Conservation (phyloP, 805 yeast species). For the Pichia deserticola region DNA sequence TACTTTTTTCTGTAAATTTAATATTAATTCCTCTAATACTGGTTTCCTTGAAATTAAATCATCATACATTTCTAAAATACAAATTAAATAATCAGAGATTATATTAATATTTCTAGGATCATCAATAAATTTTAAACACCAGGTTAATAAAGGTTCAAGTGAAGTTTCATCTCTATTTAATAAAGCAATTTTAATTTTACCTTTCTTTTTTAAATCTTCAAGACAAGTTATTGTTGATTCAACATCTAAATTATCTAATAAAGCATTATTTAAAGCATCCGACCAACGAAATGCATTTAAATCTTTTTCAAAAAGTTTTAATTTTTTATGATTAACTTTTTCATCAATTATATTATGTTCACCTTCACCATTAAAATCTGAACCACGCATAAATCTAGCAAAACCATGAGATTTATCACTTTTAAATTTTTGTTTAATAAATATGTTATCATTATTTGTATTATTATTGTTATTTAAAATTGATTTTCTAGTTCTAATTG, state of each 20-base stretch:
- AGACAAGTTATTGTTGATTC: conserved; percentile 78
- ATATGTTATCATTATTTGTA: no score
- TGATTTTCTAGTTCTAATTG: conserved; percentile 75
- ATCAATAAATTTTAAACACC: conserved; percentile 71
- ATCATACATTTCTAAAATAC: conserved; percentile 69
- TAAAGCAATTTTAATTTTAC: conserved; percentile 78
- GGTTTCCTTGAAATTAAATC: conserved; percentile 66
- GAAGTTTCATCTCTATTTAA: conserved; percentile 73
- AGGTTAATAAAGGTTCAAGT: conserved; percentile 76
- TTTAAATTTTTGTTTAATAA: conserved; percentile 17
- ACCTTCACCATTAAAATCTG: conserved; percentile 84
- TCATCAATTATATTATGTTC: conserved; percentile 69
- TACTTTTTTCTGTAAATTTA: conserved; percentile 53
- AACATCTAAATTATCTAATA: conserved; percentile 57
- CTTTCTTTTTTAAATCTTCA: conserved; percentile 80
- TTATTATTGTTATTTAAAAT: neutral
- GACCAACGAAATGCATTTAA: conserved; percentile 86
- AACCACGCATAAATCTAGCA: conserved; percentile 81
- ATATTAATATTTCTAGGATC: conserved; percentile 67
- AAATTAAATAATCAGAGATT: conserved; percentile 61
- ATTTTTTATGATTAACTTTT: conserved; percentile 47
- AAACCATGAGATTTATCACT: conserved; percentile 51
- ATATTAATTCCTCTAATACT: conserved; percentile 65
- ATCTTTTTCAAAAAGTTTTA: conserved; percentile 75
- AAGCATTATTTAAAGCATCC: conserved; percentile 86